These are phyloP conservation scores for Pezicula carpinea DNA, from an alignment of 2,329 filamentous ascomycete genomes.

Conservation along the genomic window DNA sequence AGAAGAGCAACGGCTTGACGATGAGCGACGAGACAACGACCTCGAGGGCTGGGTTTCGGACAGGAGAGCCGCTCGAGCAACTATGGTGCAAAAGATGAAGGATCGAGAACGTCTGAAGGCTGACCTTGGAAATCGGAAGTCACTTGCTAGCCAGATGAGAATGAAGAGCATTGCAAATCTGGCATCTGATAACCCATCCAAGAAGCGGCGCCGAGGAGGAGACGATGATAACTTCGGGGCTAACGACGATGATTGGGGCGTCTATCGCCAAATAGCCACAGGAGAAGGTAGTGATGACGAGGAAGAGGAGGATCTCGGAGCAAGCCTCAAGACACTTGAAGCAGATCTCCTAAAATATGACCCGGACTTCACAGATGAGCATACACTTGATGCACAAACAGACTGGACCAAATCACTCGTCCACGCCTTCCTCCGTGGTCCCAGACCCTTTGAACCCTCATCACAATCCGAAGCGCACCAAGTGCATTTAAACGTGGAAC, in stretches of 20 bases:
- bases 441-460: slow-evolving; percentile 77
- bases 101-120: slow-evolving; percentile 90
- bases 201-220: slow-evolving; percentile 78
- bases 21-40: slow-evolving; percentile 77
- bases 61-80: slow-evolving; percentile 66
- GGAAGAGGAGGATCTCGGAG: slow-evolving; percentile 81
- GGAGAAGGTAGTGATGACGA: slow-evolving; percentile 82
- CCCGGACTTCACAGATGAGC: slow-evolving; percentile 82
- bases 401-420: slow-evolving; percentile 93
- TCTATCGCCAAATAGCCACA: slow-evolving; percentile 88
- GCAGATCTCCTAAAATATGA: slow-evolving; percentile 82
- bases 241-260: slow-evolving; percentile 96
- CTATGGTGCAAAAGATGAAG: slow-evolving; percentile 77
- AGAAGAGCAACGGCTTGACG: slow-evolving; percentile 79
- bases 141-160: slow-evolving; percentile 88
- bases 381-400: slow-evolving; percentile 84
- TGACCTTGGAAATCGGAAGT: slow-evolving; percentile 94
- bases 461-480: slow-evolving; percentile 79
- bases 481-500: slow-evolving; percentile 92
- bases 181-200: slow-evolving; percentile 79
- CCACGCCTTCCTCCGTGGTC: slow-evolving; percentile 85
- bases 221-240: slow-evolving; percentile 97
- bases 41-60: slow-evolving; percentile 84
- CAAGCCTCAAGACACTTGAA: slow-evolving; percentile 71
- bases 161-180: slow-evolving; percentile 99